Evolutionary conservation across 441 rosid species (phyloP), one percentile per base, ranked within the genome.

Genomic region (Erysimum pusillum): DNA sequence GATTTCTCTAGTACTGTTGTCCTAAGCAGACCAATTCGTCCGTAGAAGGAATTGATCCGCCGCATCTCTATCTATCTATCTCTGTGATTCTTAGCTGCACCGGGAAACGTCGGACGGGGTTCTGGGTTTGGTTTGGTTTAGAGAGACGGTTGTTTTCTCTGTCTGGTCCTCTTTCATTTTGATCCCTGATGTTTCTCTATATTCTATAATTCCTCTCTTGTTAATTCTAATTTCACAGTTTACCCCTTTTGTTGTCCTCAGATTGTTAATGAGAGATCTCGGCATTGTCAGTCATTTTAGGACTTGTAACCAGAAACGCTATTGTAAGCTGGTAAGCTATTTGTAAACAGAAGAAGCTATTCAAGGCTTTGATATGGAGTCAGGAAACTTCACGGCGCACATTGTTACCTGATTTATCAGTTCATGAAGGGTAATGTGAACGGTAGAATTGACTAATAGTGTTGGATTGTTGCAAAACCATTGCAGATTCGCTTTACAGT

Each of bases 11-110:
- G 0, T 44, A 25, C 28, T 67, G 71, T 67, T 67, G 71, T 67
- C 45, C 3, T 63, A 11, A 74, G 39, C 3, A 45, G 2, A 10
- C 76, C 46, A 25, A 57, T 15, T 57, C 73, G 2, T n/a, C 79
- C 60, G 82, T 39, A 69, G 9, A 74, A 4, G 0, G 73, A 63
- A 75, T 42, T 57, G 63, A 79, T 63, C 72, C 69, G 63, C 68
- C 34, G 32, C 79, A 75, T 79, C 56, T 73, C 56, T 48, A 5
- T 49, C 57, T 48, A 5, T 49, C 57, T 46, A 20, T 45, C 13
- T 35, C 69, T 61, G 32, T 49, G 34, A 11, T 56, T 64, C 18
- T 66, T 32, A 7, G 63, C 41, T 32, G 1, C 53, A 61, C 77
- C 69, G 61, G 34, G 36, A 51, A 18, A 20, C 34, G 71, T 67